These are phyloP conservation scores for Kurtzmaniella quercitrusa DNA, from an alignment of 1,139 yeast species.

Conservation along the genomic window DNA sequence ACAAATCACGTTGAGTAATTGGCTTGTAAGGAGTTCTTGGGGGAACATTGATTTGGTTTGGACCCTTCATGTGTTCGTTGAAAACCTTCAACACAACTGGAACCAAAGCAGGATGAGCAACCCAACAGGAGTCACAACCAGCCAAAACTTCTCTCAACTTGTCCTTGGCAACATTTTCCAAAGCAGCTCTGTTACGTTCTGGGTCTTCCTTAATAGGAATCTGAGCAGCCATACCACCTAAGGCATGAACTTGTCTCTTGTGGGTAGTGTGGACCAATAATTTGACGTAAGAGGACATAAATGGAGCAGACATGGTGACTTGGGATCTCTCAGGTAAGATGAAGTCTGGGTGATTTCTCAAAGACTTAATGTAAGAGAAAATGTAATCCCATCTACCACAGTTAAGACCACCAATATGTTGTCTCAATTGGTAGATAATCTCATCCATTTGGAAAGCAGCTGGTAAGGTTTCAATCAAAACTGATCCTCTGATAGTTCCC, in stretches of 20 bases:
- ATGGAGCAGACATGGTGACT: slow-evolving; percentile 72
- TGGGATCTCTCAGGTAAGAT: slow-evolving; percentile 70
- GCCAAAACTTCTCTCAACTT: slow-evolving; percentile 70
- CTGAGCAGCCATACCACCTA: slow-evolving; percentile 87
- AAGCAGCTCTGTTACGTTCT: slow-evolving; percentile 59
- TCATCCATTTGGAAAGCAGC: slow-evolving; percentile 83
- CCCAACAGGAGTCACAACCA: slow-evolving; percentile 83
- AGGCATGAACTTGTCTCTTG: slow-evolving; percentile 71
- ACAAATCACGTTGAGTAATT: slow-evolving; percentile 63
- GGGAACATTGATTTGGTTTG: slow-evolving; percentile 71
- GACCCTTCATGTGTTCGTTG: slow-evolving; percentile 79
- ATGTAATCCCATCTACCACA: slow-evolving; percentile 86
- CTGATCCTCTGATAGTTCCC: slow-evolving; percentile 78
- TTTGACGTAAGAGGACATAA: slow-evolving; percentile 68
- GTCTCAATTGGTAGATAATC: slow-evolving; percentile 70
- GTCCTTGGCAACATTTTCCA: slow-evolving; percentile 69
- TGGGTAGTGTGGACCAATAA: slow-evolving; percentile 68
- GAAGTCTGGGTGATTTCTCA: slow-evolving; percentile 60
- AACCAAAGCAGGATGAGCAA: slow-evolving; percentile 78
- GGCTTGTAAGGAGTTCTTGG: slow-evolving; percentile 42
- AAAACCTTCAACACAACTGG: slow-evolving; percentile 71
- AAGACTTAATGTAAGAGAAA: slow-evolving; percentile 65
- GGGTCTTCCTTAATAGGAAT: slow-evolving; percentile 71
- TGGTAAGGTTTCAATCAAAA: slow-evolving; percentile 68
- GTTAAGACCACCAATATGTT: slow-evolving; percentile 72